Base-by-base conservation (phyloP, 106 monocot genomes). In the Acanthochlamys bracteata region DNA sequence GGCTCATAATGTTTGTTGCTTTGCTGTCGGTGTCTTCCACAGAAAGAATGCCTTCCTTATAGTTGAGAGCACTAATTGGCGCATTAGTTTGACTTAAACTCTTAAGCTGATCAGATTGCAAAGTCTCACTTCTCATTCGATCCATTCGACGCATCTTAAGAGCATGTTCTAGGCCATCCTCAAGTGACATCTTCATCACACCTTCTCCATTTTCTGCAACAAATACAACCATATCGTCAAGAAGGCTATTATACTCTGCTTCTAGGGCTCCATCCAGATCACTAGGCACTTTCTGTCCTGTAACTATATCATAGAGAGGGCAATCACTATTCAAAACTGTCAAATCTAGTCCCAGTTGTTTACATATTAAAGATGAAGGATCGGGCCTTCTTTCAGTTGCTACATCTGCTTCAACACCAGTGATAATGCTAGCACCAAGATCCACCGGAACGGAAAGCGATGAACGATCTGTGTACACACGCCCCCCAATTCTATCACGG, bases 341-440 rank as follows among this genome's bases (percentile, higher is more conserved):
- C 63, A 98, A 75, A 39, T 92, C 83, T 65, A 92, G 88, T 59
- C 96, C 88, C 39, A 98, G 70, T 64, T 98, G 96, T 56, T 63
- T 67, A 72, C 96, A 98, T 17, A 98, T 83, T 66, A 98, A 66
- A 77, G 96, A 83, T 10, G 96, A 98, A 20, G 96, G 96, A 54
- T 98, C 96, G 26, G 96, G 76, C 64, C 82, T 80, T 71, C 91
- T 85, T 79, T 98, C 96, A 67, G 96, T 85, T 59, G 80, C 87
- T 76, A 98, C 59, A 81, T 98, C 96, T 66, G 96, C 92, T 66
- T 98, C 88, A 27, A 98, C 83, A 66, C 96, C 96, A 66, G 96
- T 98, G n/a, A 98, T 98, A 42, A 98, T 98, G 70, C 96, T 92
- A 25, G 96, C 96, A 76, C 96, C 96, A 57, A 98, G 88, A 83